phyloP scores from a whole-genome alignment of 2,329 filamentous ascomycete species.

The Sporothrix brasiliensis region DNA sequence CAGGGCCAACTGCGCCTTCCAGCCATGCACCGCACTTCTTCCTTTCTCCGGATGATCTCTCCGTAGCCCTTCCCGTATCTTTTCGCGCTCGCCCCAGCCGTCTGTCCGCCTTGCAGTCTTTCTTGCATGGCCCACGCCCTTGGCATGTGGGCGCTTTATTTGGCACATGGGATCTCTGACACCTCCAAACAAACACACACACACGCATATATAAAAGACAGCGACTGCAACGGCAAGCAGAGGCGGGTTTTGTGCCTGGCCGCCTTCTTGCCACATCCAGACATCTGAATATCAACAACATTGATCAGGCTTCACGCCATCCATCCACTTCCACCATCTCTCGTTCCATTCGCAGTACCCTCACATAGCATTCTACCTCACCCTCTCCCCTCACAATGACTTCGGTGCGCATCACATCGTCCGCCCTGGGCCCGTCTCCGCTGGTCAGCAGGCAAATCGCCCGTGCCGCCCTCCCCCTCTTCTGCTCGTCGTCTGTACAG shows the following conservation, averaged over 20 bases:
- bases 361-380: not conserved
- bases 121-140: no score
- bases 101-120: not conserved
- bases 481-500: constrained; percentile 25
- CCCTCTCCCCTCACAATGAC: constrained; percentile 26
- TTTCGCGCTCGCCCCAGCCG: not conserved
- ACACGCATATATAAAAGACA: not conserved
- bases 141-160: not conserved
- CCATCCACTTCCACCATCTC: not conserved
- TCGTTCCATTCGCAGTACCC: not conserved
- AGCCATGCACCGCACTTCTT: not conserved
- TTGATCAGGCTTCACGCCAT: constrained; percentile 8
- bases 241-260: constrained; percentile 14
- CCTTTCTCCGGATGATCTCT: not conserved
- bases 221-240: not conserved
- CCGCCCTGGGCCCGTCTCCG: constrained; percentile 28
- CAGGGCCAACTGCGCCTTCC: not conserved
- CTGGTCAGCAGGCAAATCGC: constrained; percentile 29
- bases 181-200: not conserved
- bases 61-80: not conserved
- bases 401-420: constrained; percentile 23
- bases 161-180: not conserved
- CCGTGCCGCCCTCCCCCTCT: constrained; percentile 20
- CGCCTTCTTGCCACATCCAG: not conserved
- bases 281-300: not conserved